Evolutionary conservation across 345 rosid species (phyloP).

Genomic region (Cardamine chenopodiifolia): DNA sequence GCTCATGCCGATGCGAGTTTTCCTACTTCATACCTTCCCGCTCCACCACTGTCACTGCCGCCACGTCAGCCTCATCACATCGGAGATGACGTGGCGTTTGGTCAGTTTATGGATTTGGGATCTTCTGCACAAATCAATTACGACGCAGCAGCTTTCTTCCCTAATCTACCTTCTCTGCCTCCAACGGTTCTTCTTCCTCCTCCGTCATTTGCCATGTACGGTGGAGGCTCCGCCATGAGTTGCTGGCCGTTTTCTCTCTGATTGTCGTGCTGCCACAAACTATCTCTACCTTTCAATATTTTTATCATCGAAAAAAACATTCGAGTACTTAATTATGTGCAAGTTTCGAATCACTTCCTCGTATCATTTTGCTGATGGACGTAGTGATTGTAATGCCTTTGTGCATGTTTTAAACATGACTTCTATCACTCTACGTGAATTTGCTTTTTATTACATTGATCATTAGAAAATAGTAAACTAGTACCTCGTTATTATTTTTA

Average conservation of each 20-base stretch:
- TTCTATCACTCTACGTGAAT: not conserved
- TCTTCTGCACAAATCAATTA: not conserved
- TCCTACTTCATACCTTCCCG: conserved; percentile 22
- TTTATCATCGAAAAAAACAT: not conserved
- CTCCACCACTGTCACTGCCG: conserved; percentile 36
- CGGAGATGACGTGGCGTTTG: conserved; percentile 30
- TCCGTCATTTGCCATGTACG: conserved; percentile 29
- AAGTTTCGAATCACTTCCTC: not conserved
- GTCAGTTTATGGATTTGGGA: conserved; percentile 23
- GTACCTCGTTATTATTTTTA: too few species aligned
- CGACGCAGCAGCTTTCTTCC: conserved; percentile 20
- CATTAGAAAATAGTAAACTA: too few species aligned
- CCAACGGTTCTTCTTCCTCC: conserved; percentile 32
- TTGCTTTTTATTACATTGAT: not conserved
- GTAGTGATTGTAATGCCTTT: not conserved
- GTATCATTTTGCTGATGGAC: not conserved
- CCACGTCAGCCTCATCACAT: conserved; percentile 41
- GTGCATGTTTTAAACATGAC: conserved; percentile 13
- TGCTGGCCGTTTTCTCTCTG: conserved; percentile 42
- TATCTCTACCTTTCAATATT: not conserved
- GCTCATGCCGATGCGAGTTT: conserved; percentile 44
- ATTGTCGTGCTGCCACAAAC: not conserved
- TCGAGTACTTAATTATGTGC: not conserved
- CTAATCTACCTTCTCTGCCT: conserved; percentile 42
- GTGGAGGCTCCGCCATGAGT: conserved; percentile 28